Evolutionary conservation across 2,329 filamentous ascomycete species (phyloP).

Genomic region (Fusarium sp.): DNA sequence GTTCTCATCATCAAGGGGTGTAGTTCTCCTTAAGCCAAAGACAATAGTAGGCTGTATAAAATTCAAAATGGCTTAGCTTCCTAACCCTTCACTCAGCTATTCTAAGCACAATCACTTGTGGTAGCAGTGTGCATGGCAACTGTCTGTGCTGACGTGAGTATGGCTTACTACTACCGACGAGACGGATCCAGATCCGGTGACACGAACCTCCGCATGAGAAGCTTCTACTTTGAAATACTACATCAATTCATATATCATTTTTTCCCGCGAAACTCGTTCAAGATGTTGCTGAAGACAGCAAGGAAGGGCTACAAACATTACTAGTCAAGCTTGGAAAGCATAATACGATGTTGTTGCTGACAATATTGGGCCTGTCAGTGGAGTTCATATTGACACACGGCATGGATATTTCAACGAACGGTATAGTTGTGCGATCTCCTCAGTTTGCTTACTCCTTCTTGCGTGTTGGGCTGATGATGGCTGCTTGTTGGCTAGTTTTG

Average conservation of each 20-base stretch:
- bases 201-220: background rate
- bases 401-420: background rate
- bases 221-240: constrained; percentile 17
- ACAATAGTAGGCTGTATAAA: constrained; percentile 5
- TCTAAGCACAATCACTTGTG: constrained; percentile 21
- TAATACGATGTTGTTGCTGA: constrained; percentile 8
- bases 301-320: constrained; percentile 15
- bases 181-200: background rate
- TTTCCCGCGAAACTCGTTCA: constrained; percentile 25
- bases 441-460: background rate
- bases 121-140: constrained; percentile 24
- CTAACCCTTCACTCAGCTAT: background rate
- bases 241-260: too few relatives aligned
- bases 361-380: background rate
- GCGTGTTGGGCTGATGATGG: constrained; percentile 13
- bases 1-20: constrained; percentile 5
- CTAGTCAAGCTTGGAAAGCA: constrained; percentile 25
- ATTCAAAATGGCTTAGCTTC: background rate
- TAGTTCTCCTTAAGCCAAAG: constrained; percentile 17
- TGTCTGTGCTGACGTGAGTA: constrained; percentile 16
- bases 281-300: constrained; percentile 18
- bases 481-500: constrained; percentile 18
- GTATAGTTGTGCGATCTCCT: background rate
- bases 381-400: constrained; percentile 16
- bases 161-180: constrained; percentile 21